Conservation (phyloP, 176 grass and related monocot genomes). For the Aegilops sharonensis region DNA sequence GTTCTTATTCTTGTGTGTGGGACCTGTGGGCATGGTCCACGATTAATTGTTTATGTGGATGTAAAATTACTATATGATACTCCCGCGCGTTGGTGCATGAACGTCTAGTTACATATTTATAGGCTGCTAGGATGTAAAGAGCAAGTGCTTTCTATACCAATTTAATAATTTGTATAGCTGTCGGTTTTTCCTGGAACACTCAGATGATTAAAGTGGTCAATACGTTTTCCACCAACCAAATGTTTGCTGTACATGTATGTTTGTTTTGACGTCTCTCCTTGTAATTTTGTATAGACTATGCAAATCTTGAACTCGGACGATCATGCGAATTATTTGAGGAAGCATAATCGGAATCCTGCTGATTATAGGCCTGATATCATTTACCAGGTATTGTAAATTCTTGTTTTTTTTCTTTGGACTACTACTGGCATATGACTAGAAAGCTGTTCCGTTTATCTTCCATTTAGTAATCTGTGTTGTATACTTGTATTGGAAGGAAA, state of each 20-base stretch:
- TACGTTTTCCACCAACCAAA: background rate
- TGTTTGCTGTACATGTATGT: background rate
- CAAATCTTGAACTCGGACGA: slow-evolving; percentile 96
- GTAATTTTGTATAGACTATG: slow-evolving; percentile 51
- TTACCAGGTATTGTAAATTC: slow-evolving; percentile 68
- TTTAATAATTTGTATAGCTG: background rate
- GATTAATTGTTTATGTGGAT: background rate
- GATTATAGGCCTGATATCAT: slow-evolving; percentile 98
- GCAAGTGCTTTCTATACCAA: background rate
- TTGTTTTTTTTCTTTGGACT: background rate
- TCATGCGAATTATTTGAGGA: slow-evolving; percentile 90
- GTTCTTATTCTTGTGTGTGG: too few relatives aligned
- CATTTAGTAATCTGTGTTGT: background rate
- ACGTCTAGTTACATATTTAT: too few relatives aligned
- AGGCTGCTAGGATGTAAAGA: background rate
- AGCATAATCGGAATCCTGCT: slow-evolving; percentile 78
- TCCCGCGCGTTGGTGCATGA: too few relatives aligned
- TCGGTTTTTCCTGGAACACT: background rate
- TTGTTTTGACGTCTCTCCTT: slow-evolving; percentile 11
- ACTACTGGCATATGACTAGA: background rate
- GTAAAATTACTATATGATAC: too few relatives aligned
- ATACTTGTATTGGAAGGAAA: background rate
- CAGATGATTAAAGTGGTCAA: background rate
- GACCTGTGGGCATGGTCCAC: too few relatives aligned
- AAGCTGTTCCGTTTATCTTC: background rate